Base-by-base conservation (phyloP, 306 rosid genomes). In the Purshia tridentata region DNA sequence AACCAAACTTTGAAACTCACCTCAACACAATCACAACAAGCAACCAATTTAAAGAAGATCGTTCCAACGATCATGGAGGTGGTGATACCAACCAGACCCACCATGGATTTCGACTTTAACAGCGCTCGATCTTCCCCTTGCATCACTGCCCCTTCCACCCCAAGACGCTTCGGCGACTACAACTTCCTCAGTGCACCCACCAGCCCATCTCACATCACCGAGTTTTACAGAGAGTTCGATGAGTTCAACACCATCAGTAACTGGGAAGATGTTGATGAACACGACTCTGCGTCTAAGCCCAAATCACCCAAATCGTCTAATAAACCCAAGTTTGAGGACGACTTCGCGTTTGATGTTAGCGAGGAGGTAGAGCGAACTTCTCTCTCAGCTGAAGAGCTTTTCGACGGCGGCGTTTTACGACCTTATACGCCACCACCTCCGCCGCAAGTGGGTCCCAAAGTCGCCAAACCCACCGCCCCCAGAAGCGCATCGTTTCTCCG, bases 341-440 rank as follows among this genome's bases (percentile, higher is more conserved):
- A 76, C 54, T 94, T 94, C 48, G 96, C 91, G 0, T 94, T 94
- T 55, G 86, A 41, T 45, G 81, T 94, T 8, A 37, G 76, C 9
- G 70, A 59, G 44, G 86, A 88, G 42, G 56, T 81, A 1, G 78
- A 82, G 4, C 71, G 80, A 41, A 35, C 73, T 7, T 81, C 95
- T 40, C 91, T 87, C 44, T 88, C 96, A 3, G 99, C 97, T 0
- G 99, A 87, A 5, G 97, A 91, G 77, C 95, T 94, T 12, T 91
- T 94, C 56, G 84, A 89, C 39, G 89, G 81, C 13, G 96, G 99
- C 0, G 85, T 68, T 57, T 88, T 94, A 73, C 77, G 85, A 48
- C 91, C 95, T 55, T 13, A 85, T 11, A 74, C 70, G 66, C 74
- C 88, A 9, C 78, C 87, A 6, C 70, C 80, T 22, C 51, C 73